Percentiles rank a stretch among this genome's conserved stretches.
These are phyloP conservation scores for Clarkia xantiana DNA, from an alignment of 345 rosid species.

Conservation along the genomic window DNA sequence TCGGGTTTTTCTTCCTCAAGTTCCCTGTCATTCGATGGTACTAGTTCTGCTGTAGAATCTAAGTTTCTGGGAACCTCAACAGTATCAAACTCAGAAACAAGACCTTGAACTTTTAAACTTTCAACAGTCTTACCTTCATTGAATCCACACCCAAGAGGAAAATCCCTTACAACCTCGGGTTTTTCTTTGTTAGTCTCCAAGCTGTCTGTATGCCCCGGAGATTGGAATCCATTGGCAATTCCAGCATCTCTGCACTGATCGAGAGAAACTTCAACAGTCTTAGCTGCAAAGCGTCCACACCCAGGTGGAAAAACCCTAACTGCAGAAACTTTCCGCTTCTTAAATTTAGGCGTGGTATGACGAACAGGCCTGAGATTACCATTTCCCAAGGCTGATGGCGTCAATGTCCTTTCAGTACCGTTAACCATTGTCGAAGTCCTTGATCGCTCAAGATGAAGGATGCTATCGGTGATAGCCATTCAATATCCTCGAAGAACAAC, in stretches of 20 bases:
- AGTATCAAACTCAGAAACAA: too few species aligned
- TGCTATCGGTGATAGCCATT: constrained; percentile 25
- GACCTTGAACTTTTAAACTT: too few species aligned
- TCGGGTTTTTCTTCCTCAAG: constrained; percentile 1
- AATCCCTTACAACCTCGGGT: neutral
- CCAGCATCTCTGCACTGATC: neutral
- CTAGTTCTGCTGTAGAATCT: constrained; percentile 3
- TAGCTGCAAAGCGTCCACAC: constrained; percentile 23
- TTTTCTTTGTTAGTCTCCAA: neutral
- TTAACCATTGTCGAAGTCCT: constrained; percentile 16
- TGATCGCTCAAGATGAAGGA: constrained; percentile 19
- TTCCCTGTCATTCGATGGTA: neutral
- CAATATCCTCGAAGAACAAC: constrained; percentile 12
- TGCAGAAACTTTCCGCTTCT: constrained; percentile 29
- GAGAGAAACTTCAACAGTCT: constrained; percentile 7
- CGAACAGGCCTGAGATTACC: constrained; percentile 11
- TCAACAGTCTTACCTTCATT: too few species aligned
- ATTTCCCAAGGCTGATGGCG: constrained; percentile 11
- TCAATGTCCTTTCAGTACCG: constrained; percentile 18
- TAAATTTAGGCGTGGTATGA: constrained; percentile 17
- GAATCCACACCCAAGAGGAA: too few species aligned
- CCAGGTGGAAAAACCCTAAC: constrained; percentile 38
- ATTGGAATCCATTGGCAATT: neutral
- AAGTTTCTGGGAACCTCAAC: neutral
- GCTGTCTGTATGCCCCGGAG: neutral